Evolutionary conservation across 116 monocot genomes (phyloP).

Genomic region (Papilionanthe hybrid): DNA sequence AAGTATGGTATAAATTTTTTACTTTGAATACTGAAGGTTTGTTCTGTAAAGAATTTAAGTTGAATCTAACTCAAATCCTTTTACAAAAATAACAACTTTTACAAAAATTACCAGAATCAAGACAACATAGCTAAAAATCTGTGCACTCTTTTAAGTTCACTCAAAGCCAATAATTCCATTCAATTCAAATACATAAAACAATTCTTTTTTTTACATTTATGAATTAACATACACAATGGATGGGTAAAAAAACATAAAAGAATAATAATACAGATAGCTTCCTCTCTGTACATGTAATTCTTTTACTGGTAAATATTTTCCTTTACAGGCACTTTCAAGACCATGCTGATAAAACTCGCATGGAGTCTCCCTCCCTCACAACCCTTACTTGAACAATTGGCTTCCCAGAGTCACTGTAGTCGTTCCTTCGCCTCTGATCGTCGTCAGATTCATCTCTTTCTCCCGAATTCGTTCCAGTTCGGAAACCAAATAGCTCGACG

Average conservation of each 20-base stretch:
- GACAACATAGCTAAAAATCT: background rate
- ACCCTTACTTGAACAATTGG: conserved; percentile 52
- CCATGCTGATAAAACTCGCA: conserved; percentile 7
- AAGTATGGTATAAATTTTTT: no score
- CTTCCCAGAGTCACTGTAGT: conserved; percentile 76
- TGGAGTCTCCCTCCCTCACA: background rate
- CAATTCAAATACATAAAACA: background rate
- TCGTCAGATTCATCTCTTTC: conserved; percentile 77
- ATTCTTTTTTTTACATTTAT: conserved; percentile 17
- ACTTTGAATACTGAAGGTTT: no score
- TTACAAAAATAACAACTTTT: no score
- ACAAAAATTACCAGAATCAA: no score
- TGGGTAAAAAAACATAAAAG: background rate
- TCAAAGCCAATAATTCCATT: background rate
- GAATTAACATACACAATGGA: conserved; percentile 3
- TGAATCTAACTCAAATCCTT: no score
- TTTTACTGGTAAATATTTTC: conserved; percentile 1
- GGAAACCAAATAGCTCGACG: conserved; percentile 49
- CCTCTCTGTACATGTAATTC: conserved; percentile 9
- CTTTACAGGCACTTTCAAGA: conserved; percentile 11
- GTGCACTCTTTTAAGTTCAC: background rate
- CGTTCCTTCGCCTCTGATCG: conserved; percentile 80
- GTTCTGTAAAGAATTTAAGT: no score
- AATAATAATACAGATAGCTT: background rate
- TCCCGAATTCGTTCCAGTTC: conserved; percentile 76